Base-by-base conservation (phyloP, 2,329 filamentous ascomycete species). In the Diaporthe nobilis region DNA sequence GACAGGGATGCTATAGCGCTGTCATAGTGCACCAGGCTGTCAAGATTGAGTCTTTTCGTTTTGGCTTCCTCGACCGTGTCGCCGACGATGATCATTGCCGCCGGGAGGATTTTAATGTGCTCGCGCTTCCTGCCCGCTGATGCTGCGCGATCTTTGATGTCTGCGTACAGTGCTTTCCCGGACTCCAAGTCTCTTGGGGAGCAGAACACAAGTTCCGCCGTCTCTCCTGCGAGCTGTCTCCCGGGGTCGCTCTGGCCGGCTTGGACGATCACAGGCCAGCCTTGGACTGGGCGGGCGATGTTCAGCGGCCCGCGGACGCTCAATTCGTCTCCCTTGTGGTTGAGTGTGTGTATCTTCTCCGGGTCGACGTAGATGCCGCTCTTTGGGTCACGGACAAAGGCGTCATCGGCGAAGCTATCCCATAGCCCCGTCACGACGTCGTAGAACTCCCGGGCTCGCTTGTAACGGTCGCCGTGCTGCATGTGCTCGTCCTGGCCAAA, bases 401-500 rank as follows among this genome's bases (percentile, higher is more conserved):
- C 89, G 78, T 90, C 89, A 65, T 90, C 89, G 0, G 88, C 88
- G 77, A 90, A 89, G 77, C 85, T 87, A 75, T 90, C 88, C 88
- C 88, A 73, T 0, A 90, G 78, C 2, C 87, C 87, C 0, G 86
- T 89, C 0, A 89, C 88, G 0, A 89, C 87, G 28, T 89, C 87
- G 79, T 88, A 88, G 78, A 89, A 89, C 73, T 89, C 88, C 0
- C 87, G 81, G 0, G 88, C 88, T 0, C 87, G 84, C 78, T 87
- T 88, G 77, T 90, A 90, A 3, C 87, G 85, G 76, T 88, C 85
- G 3, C 83, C 79, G 75, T 89, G 87, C 74, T 88, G 85, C 73
- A 88, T 82, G 72, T 89, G 87, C 77, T 88, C 86, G 17, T 89
- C 87, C 0, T 83, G 82, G 0, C 88, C 85, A 75, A 90, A 89